A percentile compares a stretch with the other conserved stretches of the same genome.
Evolutionary conservation across 371 early-diverging fungal species (phyloP).

Genomic region (Saksenaea oblongispora): DNA sequence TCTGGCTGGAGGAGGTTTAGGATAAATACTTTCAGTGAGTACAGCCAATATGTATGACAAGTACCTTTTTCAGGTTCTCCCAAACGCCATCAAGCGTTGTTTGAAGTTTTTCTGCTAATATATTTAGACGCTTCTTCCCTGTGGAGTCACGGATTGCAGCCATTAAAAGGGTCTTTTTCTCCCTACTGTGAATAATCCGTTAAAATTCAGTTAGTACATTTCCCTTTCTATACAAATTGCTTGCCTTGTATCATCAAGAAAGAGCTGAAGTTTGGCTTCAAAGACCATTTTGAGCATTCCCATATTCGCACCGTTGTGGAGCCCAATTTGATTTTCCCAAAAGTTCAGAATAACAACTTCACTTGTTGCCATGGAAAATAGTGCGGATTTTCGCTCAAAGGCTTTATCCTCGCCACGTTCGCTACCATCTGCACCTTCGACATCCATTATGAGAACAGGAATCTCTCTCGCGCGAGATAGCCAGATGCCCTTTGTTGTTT

Average conservation of each 20-base stretch:
- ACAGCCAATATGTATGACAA: neutral
- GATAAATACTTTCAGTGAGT: neutral
- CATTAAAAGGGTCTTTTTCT: conserved; percentile 87
- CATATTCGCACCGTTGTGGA: conserved; percentile 99
- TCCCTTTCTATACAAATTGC: conserved; percentile 22
- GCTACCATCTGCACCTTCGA: conserved; percentile 98
- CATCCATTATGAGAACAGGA: conserved; percentile 94
- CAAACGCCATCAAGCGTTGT: too few relatives aligned
- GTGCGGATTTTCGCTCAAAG: conserved; percentile 96
- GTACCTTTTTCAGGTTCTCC: too few relatives aligned
- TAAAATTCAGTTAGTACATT: neutral
- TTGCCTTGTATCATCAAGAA: conserved; percentile 74
- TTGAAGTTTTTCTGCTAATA: too few relatives aligned
- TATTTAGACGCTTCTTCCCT: too few relatives aligned
- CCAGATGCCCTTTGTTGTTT: conserved; percentile 98
- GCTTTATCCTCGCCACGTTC: conserved; percentile 99
- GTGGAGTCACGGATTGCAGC: too few relatives aligned
- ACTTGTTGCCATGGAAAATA: conserved; percentile 94
- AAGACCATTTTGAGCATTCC: conserved; percentile 96
- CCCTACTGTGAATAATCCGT: conserved; percentile 27
- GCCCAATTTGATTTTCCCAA: conserved; percentile 97
- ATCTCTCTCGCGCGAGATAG: conserved; percentile 80
- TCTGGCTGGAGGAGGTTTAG: conserved; percentile 56
- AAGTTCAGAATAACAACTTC: conserved; percentile 96
- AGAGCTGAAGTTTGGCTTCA: conserved; percentile 96